A percentile compares a stretch with the other conserved stretches of the same genome.
phyloP scores from a whole-genome alignment of 441 rosid species.

The Brassica hybrid region DNA sequence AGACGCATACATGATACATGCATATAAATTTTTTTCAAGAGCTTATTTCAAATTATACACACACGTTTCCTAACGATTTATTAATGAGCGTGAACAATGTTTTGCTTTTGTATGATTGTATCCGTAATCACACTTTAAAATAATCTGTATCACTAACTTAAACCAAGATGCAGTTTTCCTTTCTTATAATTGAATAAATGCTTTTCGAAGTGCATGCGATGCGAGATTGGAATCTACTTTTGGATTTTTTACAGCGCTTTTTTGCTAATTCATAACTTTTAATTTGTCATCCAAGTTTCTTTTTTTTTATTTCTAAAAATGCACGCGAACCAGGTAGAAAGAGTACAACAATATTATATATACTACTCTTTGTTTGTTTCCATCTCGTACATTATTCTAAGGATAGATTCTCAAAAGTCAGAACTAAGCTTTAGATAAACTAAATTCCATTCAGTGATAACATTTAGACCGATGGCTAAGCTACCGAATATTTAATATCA shows the following conservation, averaged over 20 bases:
- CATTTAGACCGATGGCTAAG: neutral
- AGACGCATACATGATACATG: neutral
- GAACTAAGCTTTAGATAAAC: constrained; percentile 4
- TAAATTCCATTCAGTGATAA: neutral
- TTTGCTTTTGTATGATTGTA: neutral
- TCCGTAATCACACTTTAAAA: neutral
- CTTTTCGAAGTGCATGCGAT: constrained; percentile 30
- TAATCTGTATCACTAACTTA: neutral
- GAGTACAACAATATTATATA: neutral
- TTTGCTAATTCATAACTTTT: neutral
- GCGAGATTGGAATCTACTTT: constrained; percentile 28
- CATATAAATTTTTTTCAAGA: constrained; percentile 40
- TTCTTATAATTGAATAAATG: neutral
- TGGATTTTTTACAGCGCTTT: neutral
- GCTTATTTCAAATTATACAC: constrained; percentile 6
- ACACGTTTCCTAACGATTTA: neutral
- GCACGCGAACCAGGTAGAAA: constrained; percentile 18
- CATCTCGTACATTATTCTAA: neutral
- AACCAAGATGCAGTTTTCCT: neutral
- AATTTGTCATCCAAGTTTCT: neutral
- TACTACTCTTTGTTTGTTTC: neutral
- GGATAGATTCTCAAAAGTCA: neutral
- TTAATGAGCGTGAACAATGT: neutral
- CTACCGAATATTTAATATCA: neutral
- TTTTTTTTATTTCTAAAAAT: neutral